Evolutionary conservation across 768 basidiomycete species (phyloP), one percentile per base, ranked within the genome.

Genomic region (Boletales sp.): DNA sequence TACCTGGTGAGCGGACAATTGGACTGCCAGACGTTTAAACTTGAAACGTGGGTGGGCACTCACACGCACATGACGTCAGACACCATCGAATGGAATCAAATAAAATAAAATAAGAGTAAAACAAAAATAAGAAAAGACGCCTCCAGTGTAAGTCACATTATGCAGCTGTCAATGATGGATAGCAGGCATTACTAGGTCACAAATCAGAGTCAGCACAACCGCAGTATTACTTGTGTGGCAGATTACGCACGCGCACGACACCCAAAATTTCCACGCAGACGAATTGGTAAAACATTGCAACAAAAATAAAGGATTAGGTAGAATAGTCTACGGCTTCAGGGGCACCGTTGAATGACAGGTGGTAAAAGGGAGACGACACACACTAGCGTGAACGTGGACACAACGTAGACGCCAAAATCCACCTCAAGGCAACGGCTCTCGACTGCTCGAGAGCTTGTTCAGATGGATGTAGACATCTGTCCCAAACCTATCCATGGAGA

Each of bases 401-500:
- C 25, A 28, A 4, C 3, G 6, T 6, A 28, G 25, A 28, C 6
- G 1, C 25, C 25, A 28, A 28, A 28, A 6, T 28, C 25, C 25
- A 28, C 25, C 25, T 63, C 54, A 63, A 13, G 62, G 61, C 32
- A 63, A 44, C 13, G 61, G 61, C 25, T 62, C 61, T 41, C 51
- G 61, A 49, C 62, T 62, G n/a, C 61, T 90, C 10, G 87, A 90
- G 14, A 94, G 76, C 41, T 86, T 78, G 64, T 94, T 94, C 46
- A 94, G 72, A 65, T 94, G 93, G 55, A 95, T 92, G 64, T 94
- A 95, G 3, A 94, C 89, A 63, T 95, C 93, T 33, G 90, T 93
- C 10, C 93, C 92, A 62, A 89, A 93, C n/a, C 96, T 95, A 55
- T 99, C 96, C 94, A 99, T 98, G 38, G 93, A 88, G 55, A 99